Conservation (phyloP, 2,329 filamentous ascomycete species). For the Fusarium anguioides region DNA sequence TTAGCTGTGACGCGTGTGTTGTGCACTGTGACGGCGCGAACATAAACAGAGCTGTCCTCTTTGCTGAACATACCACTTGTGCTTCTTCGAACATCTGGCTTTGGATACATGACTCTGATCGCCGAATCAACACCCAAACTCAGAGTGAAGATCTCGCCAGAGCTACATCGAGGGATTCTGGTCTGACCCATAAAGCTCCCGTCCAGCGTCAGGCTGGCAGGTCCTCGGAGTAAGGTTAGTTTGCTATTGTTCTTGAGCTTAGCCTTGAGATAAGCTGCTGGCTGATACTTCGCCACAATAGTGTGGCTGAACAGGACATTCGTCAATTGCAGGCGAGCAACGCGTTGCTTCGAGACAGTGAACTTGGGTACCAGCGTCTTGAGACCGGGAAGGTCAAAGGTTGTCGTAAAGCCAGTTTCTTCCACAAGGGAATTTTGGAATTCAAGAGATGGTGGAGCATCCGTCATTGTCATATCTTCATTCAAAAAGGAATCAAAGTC, state of each 20-base stretch:
- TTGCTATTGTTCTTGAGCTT: slow-evolving; percentile 66
- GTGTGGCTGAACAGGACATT: slow-evolving; percentile 66
- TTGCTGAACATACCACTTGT: slow-evolving; percentile 65
- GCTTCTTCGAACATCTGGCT: slow-evolving; percentile 63
- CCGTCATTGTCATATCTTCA: slow-evolving; percentile 50
- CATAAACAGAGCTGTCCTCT: slow-evolving; percentile 63
- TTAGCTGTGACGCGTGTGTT: slow-evolving; percentile 58
- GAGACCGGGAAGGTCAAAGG: slow-evolving; percentile 68
- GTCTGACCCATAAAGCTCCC: slow-evolving; percentile 70
- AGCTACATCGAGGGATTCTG: slow-evolving; percentile 64
- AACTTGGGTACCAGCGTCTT: slow-evolving; percentile 66
- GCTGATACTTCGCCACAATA: slow-evolving; percentile 69
- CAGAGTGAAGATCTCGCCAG: slow-evolving; percentile 65
- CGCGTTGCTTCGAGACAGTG: slow-evolving; percentile 67
- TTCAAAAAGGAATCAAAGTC: slow-evolving; percentile 37
- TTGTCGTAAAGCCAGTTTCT: slow-evolving; percentile 69
- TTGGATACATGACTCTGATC: slow-evolving; percentile 65
- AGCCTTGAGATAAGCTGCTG: slow-evolving; percentile 69
- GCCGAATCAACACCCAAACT: slow-evolving; percentile 70
- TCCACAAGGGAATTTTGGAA: slow-evolving; percentile 64
- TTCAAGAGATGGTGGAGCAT: slow-evolving; percentile 47
- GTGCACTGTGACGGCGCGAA: slow-evolving; percentile 59
- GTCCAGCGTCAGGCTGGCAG: slow-evolving; percentile 70
- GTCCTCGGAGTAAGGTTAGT: slow-evolving; percentile 66
- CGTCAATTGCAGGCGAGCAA: slow-evolving; percentile 64